Conservation (phyloP, 106 monocot species). For the Platanthera zijinensis region DNA sequence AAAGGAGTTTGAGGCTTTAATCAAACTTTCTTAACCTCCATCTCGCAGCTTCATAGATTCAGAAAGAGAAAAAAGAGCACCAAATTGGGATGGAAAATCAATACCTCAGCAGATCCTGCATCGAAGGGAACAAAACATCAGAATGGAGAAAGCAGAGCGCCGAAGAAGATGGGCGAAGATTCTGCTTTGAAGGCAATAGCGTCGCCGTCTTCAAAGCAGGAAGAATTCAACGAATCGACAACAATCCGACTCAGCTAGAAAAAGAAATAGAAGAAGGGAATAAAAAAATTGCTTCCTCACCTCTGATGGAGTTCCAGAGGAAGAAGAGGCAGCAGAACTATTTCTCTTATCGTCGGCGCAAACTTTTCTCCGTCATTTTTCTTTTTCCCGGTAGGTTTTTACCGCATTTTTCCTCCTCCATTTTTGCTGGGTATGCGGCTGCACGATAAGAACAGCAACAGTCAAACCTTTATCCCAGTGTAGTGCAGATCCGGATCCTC, state of each 20-base stretch:
- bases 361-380: not conserved
- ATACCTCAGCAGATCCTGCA: not conserved
- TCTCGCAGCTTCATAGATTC: not conserved
- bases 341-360: not conserved
- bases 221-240: not conserved
- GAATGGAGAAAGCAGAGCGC: not conserved
- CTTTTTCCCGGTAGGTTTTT: not conserved
- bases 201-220: not conserved
- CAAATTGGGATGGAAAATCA: not conserved
- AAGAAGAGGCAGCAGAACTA: not conserved
- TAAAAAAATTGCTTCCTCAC: not conserved
- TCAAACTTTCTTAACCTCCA: not conserved
- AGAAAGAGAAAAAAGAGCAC: not conserved
- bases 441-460: no score
- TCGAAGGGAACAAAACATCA: not conserved
- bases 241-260: no score
- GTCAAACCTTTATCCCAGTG: no score
- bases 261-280: no score
- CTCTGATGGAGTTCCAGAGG: not conserved
- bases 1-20: not conserved
- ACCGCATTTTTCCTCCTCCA: not conserved
- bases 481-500: no score
- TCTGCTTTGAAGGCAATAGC: no score
- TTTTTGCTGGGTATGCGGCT: no score
- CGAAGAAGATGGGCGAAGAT: no score